phyloP scores from a whole-genome alignment of 768 basidiomycete genomes.

The Russula compacta region DNA sequence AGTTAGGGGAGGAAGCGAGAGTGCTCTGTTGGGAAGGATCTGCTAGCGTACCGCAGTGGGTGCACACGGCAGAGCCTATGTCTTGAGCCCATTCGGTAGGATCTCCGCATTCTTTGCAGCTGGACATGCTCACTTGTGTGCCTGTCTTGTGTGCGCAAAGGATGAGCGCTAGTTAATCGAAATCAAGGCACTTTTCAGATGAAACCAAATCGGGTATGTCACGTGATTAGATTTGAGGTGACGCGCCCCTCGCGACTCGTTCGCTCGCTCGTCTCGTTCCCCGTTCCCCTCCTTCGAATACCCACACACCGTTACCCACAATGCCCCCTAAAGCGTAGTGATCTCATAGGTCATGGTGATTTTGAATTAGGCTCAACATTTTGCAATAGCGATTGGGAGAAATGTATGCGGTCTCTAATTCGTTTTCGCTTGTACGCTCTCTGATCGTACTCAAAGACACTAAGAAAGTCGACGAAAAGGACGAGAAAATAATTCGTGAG shows the following conservation, averaged over 20 bases:
- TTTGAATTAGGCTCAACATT: constrained; percentile 6
- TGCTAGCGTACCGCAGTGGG: constrained; percentile 58
- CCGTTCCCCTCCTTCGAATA: neutral
- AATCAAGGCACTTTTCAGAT: neutral
- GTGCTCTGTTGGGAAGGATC: constrained; percentile 50
- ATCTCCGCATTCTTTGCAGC: constrained; percentile 15
- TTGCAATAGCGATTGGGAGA: constrained; percentile 89
- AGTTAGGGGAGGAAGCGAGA: constrained; percentile 40
- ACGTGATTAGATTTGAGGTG: constrained; percentile 22
- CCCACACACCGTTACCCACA: constrained; percentile 23
- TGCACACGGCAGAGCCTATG: constrained; percentile 41
- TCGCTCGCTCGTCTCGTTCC: neutral
- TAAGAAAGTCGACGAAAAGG: constrained; percentile 79
- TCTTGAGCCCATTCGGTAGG: constrained; percentile 16
- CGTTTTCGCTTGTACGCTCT: neutral
- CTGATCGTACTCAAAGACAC: constrained; percentile 44
- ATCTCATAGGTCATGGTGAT: neutral
- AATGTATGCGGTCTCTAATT: constrained; percentile 51
- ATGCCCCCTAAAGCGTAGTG: constrained; percentile 97
- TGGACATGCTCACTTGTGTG: neutral
- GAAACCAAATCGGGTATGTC: constrained; percentile 3
- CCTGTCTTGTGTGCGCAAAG: neutral
- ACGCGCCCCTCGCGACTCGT: constrained; percentile 27
- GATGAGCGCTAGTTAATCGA: too few species aligned
- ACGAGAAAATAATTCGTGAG: constrained; percentile 74